Base-by-base conservation (phyloP, 805 yeast genomes). In the Starmerella tilneyi region DNA sequence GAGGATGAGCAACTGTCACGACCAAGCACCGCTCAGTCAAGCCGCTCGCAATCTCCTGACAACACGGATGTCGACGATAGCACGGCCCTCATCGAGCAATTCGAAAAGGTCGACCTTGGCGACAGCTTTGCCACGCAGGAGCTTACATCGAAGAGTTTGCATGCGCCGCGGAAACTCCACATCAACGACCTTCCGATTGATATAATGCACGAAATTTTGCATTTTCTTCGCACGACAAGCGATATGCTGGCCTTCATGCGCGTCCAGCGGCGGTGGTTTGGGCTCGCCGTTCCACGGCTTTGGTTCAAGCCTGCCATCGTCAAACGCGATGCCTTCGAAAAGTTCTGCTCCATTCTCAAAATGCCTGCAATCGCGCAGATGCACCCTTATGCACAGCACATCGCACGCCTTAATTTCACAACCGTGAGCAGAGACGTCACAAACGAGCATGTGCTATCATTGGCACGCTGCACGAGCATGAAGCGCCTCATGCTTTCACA, bases 401-500 rank as follows among this genome's bases (percentile, higher is more conserved):
- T 89, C 43, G 82, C 84, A 57, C 72, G 96, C 49, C 69, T 89
- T 48, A 89, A 88, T 58, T 67, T 89, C 42, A 77, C 88, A 4
- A 74, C 79, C 56, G 81, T 86, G 54, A 79, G 86, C 6, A 75
- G 72, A 45, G 60, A 71, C 41, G 78, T 85, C 28, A 75, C 74
- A 43, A 89, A 85, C 63, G 71, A 71, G 6, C 73, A 78, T 46
- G 66, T 89, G 46, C 63, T 74, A 38, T 78, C 84, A 58, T 68
- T 72, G 30, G 82, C 44, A 8, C 43, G 81, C 3, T 84, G 94
- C 58, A 70, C 72, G 5, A 79, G 81, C 56, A 66, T 92, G 55
- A 96, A 89, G 63, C 72, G 97, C 52, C 70, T 92, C 42, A 84
- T 96, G 0, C 67, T 89, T 39, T 86, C 86, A 9, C 81, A 82